phyloP scores from a whole-genome alignment of 2,329 filamentous ascomycete genomes.

The Xylariaceae sp. region DNA sequence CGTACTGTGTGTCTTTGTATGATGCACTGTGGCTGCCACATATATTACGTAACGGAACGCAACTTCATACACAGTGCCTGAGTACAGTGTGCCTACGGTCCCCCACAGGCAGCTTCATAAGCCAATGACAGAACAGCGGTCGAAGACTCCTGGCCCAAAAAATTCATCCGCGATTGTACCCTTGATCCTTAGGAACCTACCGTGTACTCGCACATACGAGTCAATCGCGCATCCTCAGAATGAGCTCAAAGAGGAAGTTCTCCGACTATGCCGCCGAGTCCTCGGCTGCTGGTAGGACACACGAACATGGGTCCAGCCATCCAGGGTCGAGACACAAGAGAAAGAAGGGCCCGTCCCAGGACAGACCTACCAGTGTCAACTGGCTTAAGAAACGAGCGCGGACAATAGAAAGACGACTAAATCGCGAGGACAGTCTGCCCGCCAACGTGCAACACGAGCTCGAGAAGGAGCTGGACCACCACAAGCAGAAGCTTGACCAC shows the following conservation, averaged over 20 bases:
- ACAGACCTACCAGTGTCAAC: constrained; percentile 48
- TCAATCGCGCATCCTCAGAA: constrained; percentile 10
- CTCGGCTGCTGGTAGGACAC: constrained; percentile 15
- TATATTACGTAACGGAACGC: no score
- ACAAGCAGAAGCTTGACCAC: constrained; percentile 59
- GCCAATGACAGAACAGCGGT: constrained; percentile 5
- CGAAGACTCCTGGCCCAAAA: constrained; percentile 1
- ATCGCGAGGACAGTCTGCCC: constrained; percentile 58
- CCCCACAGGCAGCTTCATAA: not conserved
- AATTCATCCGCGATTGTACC: constrained; percentile 1
- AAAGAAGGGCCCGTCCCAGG: constrained; percentile 39
- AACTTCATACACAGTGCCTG: no score
- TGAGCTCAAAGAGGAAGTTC: constrained; percentile 32
- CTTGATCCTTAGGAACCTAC: no score
- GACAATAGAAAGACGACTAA: constrained; percentile 63
- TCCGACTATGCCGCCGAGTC: constrained; percentile 26
- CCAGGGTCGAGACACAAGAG: constrained; percentile 32
- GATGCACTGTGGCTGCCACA: no score
- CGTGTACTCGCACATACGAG: not conserved
- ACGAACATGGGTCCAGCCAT: constrained; percentile 14
- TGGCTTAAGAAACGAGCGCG: constrained; percentile 68
- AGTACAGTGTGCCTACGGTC: no score
- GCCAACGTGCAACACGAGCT: constrained; percentile 64
- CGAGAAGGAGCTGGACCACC: constrained; percentile 66
- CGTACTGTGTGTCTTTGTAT: no score